Base-by-base conservation (phyloP, 768 basidiomycete species). In the Hygrocybe punicea region DNA sequence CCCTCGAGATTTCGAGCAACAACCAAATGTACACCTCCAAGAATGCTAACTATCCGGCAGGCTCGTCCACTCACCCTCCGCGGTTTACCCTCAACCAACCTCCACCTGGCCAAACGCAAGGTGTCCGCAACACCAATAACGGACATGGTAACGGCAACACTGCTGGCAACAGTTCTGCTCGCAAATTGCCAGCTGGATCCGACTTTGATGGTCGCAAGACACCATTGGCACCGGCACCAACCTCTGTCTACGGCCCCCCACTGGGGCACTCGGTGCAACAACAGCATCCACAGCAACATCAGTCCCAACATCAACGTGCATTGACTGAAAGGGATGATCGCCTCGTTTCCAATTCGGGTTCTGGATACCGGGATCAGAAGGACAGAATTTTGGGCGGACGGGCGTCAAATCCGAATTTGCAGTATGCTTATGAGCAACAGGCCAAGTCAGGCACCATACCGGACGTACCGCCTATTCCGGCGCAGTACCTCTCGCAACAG, bases 181-280 rank as follows among this genome's bases (percentile, higher is more conserved):
- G 73, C 44, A 75, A 82, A 69, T 67, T 84, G 54, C 82, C 84
- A 62, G 75, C 86, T 51, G 76, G 77, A 45, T 84, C 84, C 37
- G 86, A 90, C 54, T 71, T 84, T 58, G 85, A 86, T 51, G 85
- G 84, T 37, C 82, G 87, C 53, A 84, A 83, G 71, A 86, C 84
- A 6, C 83, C 82, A 11, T 73, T 77, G 24, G 69, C 71, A 10
- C 76, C 77, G 59, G 70, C 68, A 36, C 77, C 82, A 14, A 75
- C 80, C 11, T 72, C 79, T 0, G 75, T 76, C 1, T 83, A 75
- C 63, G 74, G 76, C 5, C 71, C 60, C 14, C 29, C 46, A 13
- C 33, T 60, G 10, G 73, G 69, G 14, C 61, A 67, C 50, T 53
- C 42, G 33, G 61, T 63, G 52, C 69, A 64, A 50, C 71, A 71